A percentile compares a stretch with the other conserved stretches of the same genome.
Conservation (phyloP, 2,329 filamentous ascomycete species). For the Emydomyces testavorans region DNA sequence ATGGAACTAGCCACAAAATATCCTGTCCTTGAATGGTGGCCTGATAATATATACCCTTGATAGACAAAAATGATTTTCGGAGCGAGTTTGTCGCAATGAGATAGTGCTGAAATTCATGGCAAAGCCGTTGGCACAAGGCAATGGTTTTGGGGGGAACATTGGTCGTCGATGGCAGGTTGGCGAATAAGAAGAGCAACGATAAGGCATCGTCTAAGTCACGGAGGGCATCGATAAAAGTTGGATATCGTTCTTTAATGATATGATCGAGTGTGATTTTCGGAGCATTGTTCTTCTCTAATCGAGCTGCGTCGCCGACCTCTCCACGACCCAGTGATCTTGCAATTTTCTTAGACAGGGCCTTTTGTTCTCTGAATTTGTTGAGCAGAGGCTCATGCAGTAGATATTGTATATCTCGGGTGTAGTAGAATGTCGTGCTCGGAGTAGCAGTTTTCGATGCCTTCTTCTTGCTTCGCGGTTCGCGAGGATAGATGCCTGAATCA, state of each 20-base stretch:
- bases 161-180: conserved; percentile 81
- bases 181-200: conserved; percentile 94
- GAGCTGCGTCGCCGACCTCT: conserved; percentile 76
- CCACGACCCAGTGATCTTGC: conserved; percentile 80
- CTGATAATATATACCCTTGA: conserved; percentile 99
- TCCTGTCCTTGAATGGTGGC: conserved; percentile 95
- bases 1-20: conserved; percentile 91
- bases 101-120: conserved; percentile 95
- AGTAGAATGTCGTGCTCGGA: conserved; percentile 81
- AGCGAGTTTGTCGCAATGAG: conserved; percentile 83
- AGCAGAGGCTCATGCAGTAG: conserved; percentile 92
- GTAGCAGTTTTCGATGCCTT: conserved; percentile 89
- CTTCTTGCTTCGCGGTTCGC: conserved; percentile 92
- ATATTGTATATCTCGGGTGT: conserved; percentile 94
- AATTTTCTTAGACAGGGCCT: conserved; percentile 95
- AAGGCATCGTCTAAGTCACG: conserved; percentile 92
- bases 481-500: conserved; percentile 69
- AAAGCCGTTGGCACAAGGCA: conserved; percentile 82
- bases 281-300: conserved; percentile 82
- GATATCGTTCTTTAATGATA: conserved; percentile 95
- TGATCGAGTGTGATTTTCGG: conserved; percentile 87
- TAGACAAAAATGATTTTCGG: conserved; percentile 91
- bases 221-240: conserved; percentile 87
- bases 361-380: conserved; percentile 92
- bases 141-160: conserved; percentile 92